phyloP scores from a whole-genome alignment of 2,329 filamentous ascomycete species.

The Pseudogymnoascus sp. region DNA sequence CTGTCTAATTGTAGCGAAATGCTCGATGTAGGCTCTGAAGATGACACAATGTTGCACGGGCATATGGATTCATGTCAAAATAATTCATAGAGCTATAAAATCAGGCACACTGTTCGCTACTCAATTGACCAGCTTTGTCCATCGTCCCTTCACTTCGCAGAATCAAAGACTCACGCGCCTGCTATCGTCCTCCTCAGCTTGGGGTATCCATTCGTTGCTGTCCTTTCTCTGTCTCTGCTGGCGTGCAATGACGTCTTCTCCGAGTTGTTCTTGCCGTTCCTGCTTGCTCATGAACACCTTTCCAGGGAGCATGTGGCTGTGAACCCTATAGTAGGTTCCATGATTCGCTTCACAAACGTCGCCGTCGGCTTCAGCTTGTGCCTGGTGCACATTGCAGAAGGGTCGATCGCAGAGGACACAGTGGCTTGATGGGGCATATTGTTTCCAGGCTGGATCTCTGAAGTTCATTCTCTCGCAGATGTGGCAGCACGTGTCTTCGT shows the following conservation, averaged over 20 bases:
- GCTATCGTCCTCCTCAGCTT: background rate
- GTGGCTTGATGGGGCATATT: constrained; percentile 4
- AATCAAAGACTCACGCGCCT: background rate
- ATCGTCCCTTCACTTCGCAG: background rate
- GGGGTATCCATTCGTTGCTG: background rate
- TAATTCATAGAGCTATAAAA: constrained; percentile 3
- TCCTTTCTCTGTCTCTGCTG: background rate
- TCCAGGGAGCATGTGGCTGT: background rate
- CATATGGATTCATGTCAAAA: background rate
- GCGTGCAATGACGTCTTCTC: background rate
- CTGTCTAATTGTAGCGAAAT: background rate
- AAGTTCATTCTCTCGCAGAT: constrained; percentile 5
- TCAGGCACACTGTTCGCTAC: background rate
- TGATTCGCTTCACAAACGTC: constrained; percentile 6
- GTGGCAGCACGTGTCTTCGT: constrained; percentile 1
- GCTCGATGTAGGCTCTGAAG: background rate
- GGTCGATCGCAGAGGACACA: background rate
- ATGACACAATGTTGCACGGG: background rate
- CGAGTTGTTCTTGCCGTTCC: background rate
- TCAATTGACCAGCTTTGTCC: background rate
- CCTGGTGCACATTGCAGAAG: background rate
- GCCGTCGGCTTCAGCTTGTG: background rate
- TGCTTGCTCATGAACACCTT: constrained; percentile 8
- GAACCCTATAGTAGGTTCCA: background rate
- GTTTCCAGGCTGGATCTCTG: background rate